Conservation (phyloP, 306 rosid species). For the Aeschynomene evenia region DNA sequence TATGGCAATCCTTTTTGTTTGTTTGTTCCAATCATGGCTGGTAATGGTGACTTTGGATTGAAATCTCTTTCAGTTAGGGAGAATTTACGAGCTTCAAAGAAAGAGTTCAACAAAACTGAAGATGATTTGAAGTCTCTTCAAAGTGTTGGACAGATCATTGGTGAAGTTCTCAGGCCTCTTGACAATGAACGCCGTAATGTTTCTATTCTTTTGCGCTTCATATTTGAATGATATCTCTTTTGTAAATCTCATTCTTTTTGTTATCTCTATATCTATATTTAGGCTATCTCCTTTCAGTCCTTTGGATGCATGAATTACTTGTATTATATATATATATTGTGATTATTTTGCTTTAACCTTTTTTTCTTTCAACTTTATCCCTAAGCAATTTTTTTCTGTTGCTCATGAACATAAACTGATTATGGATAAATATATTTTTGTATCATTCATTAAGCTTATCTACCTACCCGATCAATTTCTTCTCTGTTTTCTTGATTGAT, state of each 20-base stretch:
- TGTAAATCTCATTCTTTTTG: background rate
- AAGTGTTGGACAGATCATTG: conserved; percentile 91
- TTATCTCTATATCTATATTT: background rate
- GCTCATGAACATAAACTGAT: background rate
- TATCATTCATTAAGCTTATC: background rate
- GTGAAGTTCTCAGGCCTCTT: conserved; percentile 96
- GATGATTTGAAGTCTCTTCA: conserved; percentile 98
- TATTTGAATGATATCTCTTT: background rate
- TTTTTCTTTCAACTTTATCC: background rate
- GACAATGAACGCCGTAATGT: conserved; percentile 85
- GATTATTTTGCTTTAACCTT: conserved; percentile 1
- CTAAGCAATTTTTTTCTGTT: background rate
- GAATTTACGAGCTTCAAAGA: conserved; percentile 69
- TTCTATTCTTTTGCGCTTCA: conserved; percentile 12
- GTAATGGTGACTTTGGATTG: conserved; percentile 18
- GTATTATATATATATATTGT: background rate
- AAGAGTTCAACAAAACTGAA: conserved; percentile 92
- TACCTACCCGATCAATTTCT: too few species aligned
- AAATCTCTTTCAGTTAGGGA: conserved; percentile 65
- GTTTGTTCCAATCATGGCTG: background rate
- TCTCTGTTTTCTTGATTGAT: conserved; percentile 9
- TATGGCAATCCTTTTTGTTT: background rate
- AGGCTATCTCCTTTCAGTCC: background rate
- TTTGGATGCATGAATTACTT: background rate
- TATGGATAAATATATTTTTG: background rate